phyloP scores from a whole-genome alignment of 2,329 filamentous ascomycete genomes.

The Ophiocordyceps sinensis region DNA sequence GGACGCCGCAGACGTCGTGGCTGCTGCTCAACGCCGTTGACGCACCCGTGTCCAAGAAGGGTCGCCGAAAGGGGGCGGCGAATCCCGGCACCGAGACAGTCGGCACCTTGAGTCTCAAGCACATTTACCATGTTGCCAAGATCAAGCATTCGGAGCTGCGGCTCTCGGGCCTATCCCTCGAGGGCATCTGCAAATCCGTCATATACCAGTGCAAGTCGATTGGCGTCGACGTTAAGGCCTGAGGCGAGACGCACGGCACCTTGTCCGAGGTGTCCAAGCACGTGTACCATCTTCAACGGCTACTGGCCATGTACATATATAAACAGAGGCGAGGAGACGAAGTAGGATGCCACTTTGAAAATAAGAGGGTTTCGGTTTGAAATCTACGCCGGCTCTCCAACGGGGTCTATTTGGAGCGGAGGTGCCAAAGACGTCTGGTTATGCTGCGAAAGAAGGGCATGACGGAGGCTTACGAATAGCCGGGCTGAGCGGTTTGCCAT shows the following conservation, averaged over 20 bases:
- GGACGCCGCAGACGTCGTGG: constrained; percentile 88
- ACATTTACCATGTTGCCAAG: constrained; percentile 94
- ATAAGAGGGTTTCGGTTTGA: background rate
- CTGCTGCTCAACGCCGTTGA: constrained; percentile 74
- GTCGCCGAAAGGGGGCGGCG: constrained; percentile 62
- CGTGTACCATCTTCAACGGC: too few relatives aligned
- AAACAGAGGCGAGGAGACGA: background rate
- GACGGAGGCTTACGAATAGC: too few relatives aligned
- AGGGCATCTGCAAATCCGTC: constrained; percentile 59
- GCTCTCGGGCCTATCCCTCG: constrained; percentile 54
- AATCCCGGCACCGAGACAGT: constrained; percentile 63
- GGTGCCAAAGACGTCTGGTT: too few relatives aligned
- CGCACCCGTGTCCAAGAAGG: constrained; percentile 56
- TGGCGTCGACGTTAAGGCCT: constrained; percentile 58
- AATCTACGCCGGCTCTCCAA: too few relatives aligned
- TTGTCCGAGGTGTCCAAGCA: too few relatives aligned
- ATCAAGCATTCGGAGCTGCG: constrained; percentile 76
- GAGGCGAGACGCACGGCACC: constrained; percentile 4
- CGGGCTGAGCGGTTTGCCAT: too few relatives aligned
- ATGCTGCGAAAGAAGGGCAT: too few relatives aligned
- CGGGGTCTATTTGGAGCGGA: too few relatives aligned
- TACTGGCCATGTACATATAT: too few relatives aligned
- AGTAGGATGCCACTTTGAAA: background rate
- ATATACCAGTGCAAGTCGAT: constrained; percentile 65
- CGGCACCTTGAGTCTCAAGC: constrained; percentile 83